Conservation (phyloP, 345 rosid species). For the Eucalyptus polyanthemos region DNA sequence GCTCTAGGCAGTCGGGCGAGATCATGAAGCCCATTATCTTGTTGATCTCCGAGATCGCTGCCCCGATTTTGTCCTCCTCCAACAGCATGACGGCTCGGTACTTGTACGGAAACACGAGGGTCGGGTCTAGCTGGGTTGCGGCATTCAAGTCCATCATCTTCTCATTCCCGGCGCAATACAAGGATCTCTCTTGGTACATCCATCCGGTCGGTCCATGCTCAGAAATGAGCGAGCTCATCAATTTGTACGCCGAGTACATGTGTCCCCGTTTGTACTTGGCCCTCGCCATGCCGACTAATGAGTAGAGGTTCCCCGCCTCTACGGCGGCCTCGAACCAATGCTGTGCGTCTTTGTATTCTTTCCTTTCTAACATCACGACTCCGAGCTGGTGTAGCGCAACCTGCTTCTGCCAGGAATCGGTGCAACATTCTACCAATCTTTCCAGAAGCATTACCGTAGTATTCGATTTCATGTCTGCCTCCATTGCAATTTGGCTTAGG, state of each 20-base stretch:
- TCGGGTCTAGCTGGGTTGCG: slow-evolving; percentile 78
- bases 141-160: slow-evolving; percentile 53
- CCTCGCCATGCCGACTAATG: slow-evolving; percentile 75
- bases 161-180: slow-evolving; percentile 74
- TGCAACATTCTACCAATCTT: slow-evolving; percentile 61
- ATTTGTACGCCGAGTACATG: slow-evolving; percentile 77
- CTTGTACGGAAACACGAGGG: slow-evolving; percentile 83
- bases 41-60: slow-evolving; percentile 70
- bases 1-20: slow-evolving; percentile 80
- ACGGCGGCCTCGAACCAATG: slow-evolving; percentile 66
- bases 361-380: slow-evolving; percentile 81
- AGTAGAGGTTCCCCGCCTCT: slow-evolving; percentile 65
- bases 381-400: slow-evolving; percentile 79
- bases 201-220: slow-evolving; percentile 62
- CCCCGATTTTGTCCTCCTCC: slow-evolving; percentile 55
- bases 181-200: slow-evolving; percentile 87
- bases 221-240: slow-evolving; percentile 54
- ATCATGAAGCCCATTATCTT: slow-evolving; percentile 69
- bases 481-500: slow-evolving; percentile 73
- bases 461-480: slow-evolving; percentile 79
- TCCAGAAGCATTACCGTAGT: slow-evolving; percentile 84
- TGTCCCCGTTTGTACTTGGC: slow-evolving; percentile 81
- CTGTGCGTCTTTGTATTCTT: slow-evolving; percentile 85
- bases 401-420: slow-evolving; percentile 71
- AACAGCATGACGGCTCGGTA: slow-evolving; percentile 59